These are phyloP conservation scores for Pseudomicrostroma phylloplanum DNA, from an alignment of 1,284 basidiomycete species.

Conservation along the genomic window DNA sequence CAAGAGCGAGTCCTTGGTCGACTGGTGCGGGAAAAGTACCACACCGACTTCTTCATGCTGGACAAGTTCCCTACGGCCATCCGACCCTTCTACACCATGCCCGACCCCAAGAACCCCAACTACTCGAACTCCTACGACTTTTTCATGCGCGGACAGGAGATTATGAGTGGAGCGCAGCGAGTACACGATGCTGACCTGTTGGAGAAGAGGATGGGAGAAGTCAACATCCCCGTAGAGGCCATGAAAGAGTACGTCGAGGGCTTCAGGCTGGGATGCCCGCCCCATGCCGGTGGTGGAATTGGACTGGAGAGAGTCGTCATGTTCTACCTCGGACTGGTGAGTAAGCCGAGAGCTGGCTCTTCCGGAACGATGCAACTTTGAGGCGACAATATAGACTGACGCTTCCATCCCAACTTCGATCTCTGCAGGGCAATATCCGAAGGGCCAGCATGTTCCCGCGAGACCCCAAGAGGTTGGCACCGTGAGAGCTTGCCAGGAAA, in stretches of 20 bases:
- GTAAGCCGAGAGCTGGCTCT: constrained; percentile 7
- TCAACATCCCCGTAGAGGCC: constrained; percentile 69
- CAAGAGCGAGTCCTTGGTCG: constrained; percentile 42
- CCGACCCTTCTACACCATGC: constrained; percentile 51
- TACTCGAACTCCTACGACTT: constrained; percentile 99
- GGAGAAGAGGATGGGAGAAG: constrained; percentile 69
- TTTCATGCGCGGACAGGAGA: constrained; percentile 99
- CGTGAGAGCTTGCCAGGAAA: constrained; percentile 15
- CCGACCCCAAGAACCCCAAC: constrained; percentile 38
- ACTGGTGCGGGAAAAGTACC: constrained; percentile 47
- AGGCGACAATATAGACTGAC: no score
- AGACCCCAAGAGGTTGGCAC: constrained; percentile 51
- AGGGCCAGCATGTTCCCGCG: constrained; percentile 86
- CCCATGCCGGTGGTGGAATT: constrained; percentile 61
- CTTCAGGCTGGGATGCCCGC: constrained; percentile 87
- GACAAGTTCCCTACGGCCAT: constrained; percentile 50
- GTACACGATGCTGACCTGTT: constrained; percentile 83
- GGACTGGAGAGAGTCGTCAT: constrained; percentile 87
- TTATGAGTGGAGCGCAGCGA: constrained; percentile 93
- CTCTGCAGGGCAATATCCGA: constrained; percentile 83
- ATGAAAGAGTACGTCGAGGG: constrained; percentile 90
- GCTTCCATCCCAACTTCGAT: constrained; percentile 51
- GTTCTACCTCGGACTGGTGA: constrained; percentile 59
- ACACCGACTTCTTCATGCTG: constrained; percentile 49
- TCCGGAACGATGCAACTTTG: no score